Evolutionary conservation across 108 stramenopile species (phyloP), one percentile per base, ranked within the genome.

Genomic region (Bacterosira constricta): DNA sequence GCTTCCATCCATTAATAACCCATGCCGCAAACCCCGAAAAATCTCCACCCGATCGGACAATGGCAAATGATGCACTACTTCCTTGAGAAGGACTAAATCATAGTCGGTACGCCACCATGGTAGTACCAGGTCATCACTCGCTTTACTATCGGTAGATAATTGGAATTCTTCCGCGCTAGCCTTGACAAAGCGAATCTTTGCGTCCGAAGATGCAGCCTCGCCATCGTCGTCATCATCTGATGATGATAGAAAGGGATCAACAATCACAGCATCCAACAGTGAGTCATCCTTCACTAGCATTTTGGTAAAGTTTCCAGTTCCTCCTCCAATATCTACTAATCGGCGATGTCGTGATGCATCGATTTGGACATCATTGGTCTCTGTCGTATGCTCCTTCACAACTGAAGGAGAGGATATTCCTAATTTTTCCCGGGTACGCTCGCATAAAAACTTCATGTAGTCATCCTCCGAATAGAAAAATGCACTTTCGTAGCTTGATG

Each of bases 241-340:
- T 4, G 45, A 36, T 31, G 55, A 56, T 37, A 90, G 60, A 51
- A 90, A 90, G 1, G 89, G 89, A 62, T 90, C 89, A 1, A 90
- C 78, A 20, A 49, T 25, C 9, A 90, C 85, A 10, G 85, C 79
- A 0, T 70, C 81, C 6, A 27, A 30, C 26, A 81, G 34, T 34
- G 63, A 12, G 11, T 34, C 15, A 18, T 18, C 31, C 13, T 21
- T 21, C 15, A 26, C 15, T 29, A 73, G 15, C 4, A 38, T 55
- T 20, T 54, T 21, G 3, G 89, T 84, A 55, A 90, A 90, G 63
- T 86, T 90, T 60, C 89, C 89, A 4, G 89, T 90, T 35, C 89
- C 89, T 45, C 89, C 89, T 37, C 89, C 89, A 63, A 87, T 71
- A 66, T 86, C 81, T n/a, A 86, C 18, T 4, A 82, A 44, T 17